Conservation (phyloP, 2,329 filamentous ascomycete species). For the Stachybotrys chartarum region DNA sequence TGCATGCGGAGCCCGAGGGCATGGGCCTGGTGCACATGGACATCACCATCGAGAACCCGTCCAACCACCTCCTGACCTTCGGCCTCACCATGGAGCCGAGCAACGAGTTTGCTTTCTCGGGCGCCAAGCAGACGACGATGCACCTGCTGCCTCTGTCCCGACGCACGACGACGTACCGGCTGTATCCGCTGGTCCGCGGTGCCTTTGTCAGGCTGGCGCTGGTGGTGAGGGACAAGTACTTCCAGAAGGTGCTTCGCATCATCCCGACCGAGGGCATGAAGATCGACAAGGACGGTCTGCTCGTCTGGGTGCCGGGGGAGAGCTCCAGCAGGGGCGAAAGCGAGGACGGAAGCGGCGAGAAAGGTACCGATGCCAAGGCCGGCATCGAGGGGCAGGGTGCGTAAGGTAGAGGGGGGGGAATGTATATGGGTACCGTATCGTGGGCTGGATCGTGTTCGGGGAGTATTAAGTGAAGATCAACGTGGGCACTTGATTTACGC, state of each 20-base stretch:
- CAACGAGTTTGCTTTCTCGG: constrained; percentile 89
- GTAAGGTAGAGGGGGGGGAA: background rate
- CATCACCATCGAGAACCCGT: constrained; percentile 82
- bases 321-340: background rate
- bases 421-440: background rate
- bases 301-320: constrained; percentile 49
- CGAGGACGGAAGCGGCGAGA: constrained; percentile 10
- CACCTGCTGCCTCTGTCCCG: constrained; percentile 79
- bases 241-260: constrained; percentile 81
- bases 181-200: constrained; percentile 61
- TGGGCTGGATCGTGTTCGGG: background rate
- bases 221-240: constrained; percentile 81
- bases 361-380: constrained; percentile 11
- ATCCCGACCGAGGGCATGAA: constrained; percentile 70
- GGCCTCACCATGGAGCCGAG: constrained; percentile 86
- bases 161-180: constrained; percentile 62
- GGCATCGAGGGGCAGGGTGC: constrained; percentile 1
- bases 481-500: background rate
- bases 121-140: constrained; percentile 71
- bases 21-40: constrained; percentile 37
- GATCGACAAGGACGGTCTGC: constrained; percentile 54
- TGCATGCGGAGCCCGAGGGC: constrained; percentile 29
- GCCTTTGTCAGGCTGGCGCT: constrained; percentile 66
- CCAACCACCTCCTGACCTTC: constrained; percentile 90
- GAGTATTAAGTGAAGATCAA: background rate